phyloP scores from a whole-genome alignment of 352 stramenopile species.

The Globisporangium recalcitrans region DNA sequence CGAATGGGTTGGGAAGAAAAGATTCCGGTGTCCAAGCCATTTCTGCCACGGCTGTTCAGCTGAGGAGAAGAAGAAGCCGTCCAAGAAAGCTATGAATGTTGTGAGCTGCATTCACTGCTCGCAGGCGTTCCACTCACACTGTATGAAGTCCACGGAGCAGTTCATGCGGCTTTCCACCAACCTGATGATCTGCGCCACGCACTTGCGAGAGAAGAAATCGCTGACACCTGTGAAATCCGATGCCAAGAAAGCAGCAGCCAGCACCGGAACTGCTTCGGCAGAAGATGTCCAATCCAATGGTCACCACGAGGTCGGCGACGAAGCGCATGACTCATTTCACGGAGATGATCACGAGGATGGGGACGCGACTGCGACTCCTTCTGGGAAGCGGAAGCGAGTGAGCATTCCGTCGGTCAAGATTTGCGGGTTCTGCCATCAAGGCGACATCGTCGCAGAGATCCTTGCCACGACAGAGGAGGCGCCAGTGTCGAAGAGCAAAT shows the following conservation, averaged over 20 bases:
- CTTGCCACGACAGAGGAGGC: conserved; percentile 3
- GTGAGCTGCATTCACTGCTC: conserved; percentile 88
- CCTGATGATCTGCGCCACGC: conserved; percentile 87
- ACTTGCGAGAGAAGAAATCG: conserved; percentile 51
- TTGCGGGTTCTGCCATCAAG: conserved; percentile 56
- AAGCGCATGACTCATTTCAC: conserved; percentile 9
- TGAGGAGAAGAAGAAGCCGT: conserved; percentile 21
- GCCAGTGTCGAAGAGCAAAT: conserved; percentile 9
- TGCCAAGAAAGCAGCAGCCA: neutral
- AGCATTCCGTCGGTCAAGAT: conserved; percentile 27
- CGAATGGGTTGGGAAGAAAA: conserved; percentile 84
- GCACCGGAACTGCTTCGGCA: neutral
- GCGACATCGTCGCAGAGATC: conserved; percentile 28
- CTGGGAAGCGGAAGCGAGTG: conserved; percentile 16
- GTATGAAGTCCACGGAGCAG: conserved; percentile 67
- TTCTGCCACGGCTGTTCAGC: conserved; percentile 74
- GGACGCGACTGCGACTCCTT: neutral
- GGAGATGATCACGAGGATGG: conserved; percentile 23
- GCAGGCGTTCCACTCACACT: conserved; percentile 75
- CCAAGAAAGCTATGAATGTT: conserved; percentile 45
- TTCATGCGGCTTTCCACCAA: conserved; percentile 80
- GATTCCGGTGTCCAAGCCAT: conserved; percentile 89
- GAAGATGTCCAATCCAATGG: conserved; percentile 7
- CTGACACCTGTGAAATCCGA: conserved; percentile 5
- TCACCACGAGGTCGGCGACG: conserved; percentile 21